phyloP scores from a whole-genome alignment of 495 filamentous ascomycete species.

The Xylaria castorea region DNA sequence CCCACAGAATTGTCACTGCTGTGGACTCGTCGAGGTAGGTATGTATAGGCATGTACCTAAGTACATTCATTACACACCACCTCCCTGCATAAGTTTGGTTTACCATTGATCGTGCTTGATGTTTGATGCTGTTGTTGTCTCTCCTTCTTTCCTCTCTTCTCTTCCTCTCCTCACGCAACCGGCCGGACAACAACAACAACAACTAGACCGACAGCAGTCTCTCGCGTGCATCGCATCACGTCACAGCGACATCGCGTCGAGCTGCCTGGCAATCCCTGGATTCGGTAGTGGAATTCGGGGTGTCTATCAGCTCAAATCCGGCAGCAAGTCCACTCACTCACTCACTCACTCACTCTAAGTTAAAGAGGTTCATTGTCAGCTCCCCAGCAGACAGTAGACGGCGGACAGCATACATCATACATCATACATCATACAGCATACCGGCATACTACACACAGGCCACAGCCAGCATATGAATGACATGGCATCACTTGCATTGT shows the following conservation, averaged over 20 bases:
- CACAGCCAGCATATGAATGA: background rate
- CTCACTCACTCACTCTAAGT: background rate
- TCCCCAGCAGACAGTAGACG: background rate
- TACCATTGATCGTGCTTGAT: background rate
- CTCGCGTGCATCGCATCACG: background rate
- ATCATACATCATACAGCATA: background rate
- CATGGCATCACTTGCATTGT: constrained; percentile 7
- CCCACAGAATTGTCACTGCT: background rate
- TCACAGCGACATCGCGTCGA: constrained; percentile 2
- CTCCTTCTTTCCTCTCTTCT: background rate
- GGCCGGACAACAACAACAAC: background rate
- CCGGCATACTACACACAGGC: background rate
- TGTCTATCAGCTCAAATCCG: background rate
- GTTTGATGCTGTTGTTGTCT: background rate
- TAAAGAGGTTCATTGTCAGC: background rate
- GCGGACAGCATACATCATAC: background rate
- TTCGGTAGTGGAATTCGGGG: background rate
- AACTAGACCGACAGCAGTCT: background rate
- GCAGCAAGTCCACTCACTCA: background rate
- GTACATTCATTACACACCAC: background rate
- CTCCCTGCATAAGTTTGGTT: background rate
- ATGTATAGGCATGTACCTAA: background rate
- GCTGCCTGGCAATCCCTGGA: background rate
- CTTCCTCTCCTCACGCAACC: background rate
- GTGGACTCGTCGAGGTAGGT: background rate